phyloP scores from a whole-genome alignment of 2,329 filamentous ascomycete species.

The Colletotrichum truncatum region DNA sequence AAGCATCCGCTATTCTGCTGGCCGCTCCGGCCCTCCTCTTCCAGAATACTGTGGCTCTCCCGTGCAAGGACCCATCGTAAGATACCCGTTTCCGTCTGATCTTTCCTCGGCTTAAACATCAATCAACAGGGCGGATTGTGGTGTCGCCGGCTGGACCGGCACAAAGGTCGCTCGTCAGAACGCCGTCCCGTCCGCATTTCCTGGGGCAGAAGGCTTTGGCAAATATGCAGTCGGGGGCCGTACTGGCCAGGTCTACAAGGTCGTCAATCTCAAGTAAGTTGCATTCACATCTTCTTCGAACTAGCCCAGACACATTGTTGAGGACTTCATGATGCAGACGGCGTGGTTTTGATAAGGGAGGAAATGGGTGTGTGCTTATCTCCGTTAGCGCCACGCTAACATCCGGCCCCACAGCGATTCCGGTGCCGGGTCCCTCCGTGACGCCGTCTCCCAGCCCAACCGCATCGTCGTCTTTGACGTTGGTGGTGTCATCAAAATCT shows the following conservation, averaged over 20 bases:
- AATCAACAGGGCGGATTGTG: background rate
- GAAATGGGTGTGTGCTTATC: no score
- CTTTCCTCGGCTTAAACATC: background rate
- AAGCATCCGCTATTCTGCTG: constrained; percentile 16
- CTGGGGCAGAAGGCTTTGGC: constrained; percentile 60
- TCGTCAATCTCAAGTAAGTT: constrained; percentile 52
- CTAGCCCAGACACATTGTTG: no score
- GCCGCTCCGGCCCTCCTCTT: constrained; percentile 5
- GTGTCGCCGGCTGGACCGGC: constrained; percentile 6
- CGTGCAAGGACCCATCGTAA: constrained; percentile 21
- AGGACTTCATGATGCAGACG: no score
- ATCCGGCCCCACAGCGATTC: constrained; percentile 43
- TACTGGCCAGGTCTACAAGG: constrained; percentile 55
- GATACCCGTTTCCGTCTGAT: background rate
- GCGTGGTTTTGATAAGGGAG: no score
- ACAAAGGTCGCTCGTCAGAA: constrained; percentile 15
- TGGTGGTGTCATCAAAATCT: constrained; percentile 59
- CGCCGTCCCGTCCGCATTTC: constrained; percentile 49
- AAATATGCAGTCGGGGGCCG: constrained; percentile 55
- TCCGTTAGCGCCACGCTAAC: no score
- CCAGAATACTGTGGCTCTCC: constrained; percentile 5
- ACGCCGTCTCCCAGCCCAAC: constrained; percentile 56
- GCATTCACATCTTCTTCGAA: background rate
- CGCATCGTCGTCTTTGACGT: constrained; percentile 60
- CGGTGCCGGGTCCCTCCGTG: constrained; percentile 58